Evolutionary conservation across 2,329 filamentous ascomycete species (phyloP).

Genomic region (Colletotrichum simmondsii): DNA sequence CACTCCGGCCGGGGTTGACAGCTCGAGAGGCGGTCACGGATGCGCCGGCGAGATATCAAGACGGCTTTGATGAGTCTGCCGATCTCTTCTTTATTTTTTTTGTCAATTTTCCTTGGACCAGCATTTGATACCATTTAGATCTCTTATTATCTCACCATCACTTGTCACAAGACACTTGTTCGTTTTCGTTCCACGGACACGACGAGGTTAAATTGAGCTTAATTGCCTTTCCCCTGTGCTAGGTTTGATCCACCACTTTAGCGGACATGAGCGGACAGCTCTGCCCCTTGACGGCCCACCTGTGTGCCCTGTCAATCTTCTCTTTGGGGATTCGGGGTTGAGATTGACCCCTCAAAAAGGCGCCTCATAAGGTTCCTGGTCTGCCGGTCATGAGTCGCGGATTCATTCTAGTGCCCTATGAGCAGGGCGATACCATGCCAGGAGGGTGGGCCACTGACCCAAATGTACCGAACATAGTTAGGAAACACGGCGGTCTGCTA

Average conservation of each 20-base stretch:
- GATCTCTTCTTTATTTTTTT: background rate
- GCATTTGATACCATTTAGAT: conserved; percentile 24
- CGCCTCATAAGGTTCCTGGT: background rate
- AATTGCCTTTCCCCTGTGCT: background rate
- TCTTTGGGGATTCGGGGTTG: background rate
- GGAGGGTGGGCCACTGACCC: background rate
- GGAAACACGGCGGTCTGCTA: background rate
- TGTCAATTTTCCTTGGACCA: background rate
- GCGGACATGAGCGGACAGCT: conserved; percentile 12
- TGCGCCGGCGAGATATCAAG: no score
- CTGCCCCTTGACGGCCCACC: conserved; percentile 3
- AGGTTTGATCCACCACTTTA: background rate
- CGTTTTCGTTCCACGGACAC: background rate
- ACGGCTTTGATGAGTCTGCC: background rate
- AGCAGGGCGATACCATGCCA: background rate
- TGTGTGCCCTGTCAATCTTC: conserved; percentile 7
- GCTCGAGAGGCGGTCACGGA: background rate
- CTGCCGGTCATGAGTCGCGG: conserved; percentile 25
- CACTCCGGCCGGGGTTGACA: background rate
- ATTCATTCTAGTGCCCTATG: background rate
- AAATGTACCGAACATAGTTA: background rate
- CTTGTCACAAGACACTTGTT: background rate
- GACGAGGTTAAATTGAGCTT: conserved; percentile 18
- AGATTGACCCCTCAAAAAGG: background rate
- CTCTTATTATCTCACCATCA: background rate